Conservation (phyloP, 2,329 filamentous ascomycete genomes). For the Didymella pomorum region DNA sequence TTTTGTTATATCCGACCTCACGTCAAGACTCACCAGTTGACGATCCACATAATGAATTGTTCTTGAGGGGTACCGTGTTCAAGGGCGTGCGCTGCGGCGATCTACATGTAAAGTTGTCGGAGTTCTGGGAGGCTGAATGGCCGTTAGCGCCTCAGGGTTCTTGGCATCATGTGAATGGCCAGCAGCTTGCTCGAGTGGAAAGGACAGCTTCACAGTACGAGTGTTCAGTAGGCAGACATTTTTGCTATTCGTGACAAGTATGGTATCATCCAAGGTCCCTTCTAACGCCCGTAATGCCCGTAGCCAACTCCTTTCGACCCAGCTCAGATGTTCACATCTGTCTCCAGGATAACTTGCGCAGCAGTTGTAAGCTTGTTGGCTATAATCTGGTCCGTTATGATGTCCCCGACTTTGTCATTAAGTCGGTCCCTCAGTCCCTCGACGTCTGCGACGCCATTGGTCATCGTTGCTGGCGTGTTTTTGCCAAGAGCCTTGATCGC, state of each 20-base stretch:
- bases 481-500: conserved; percentile 64
- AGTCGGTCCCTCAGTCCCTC: conserved; percentile 53
- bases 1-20: background rate
- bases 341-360: conserved; percentile 36
- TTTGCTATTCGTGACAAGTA: conserved; percentile 23
- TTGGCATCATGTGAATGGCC: conserved; percentile 22
- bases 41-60: conserved; percentile 75
- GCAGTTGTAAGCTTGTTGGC: conserved; percentile 46
- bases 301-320: background rate
- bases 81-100: conserved; percentile 15
- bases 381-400: conserved; percentile 53
- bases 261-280: conserved; percentile 25
- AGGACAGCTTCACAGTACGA: conserved; percentile 7
- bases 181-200: background rate
- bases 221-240: conserved; percentile 5
- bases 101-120: conserved; percentile 19
- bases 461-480: conserved; percentile 47
- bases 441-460: conserved; percentile 53
- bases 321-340: conserved; percentile 31
- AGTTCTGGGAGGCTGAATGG: conserved; percentile 16
- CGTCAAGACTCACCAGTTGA: conserved; percentile 72
- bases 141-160: conserved; percentile 18
- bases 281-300: conserved; percentile 23
- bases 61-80: conserved; percentile 10
- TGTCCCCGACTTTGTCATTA: conserved; percentile 55